Percentiles rank a stretch among this genome's conserved stretches.
These are phyloP conservation scores for Nigrospora oryzae DNA, from an alignment of 2,329 filamentous ascomycete species.

Conservation along the genomic window DNA sequence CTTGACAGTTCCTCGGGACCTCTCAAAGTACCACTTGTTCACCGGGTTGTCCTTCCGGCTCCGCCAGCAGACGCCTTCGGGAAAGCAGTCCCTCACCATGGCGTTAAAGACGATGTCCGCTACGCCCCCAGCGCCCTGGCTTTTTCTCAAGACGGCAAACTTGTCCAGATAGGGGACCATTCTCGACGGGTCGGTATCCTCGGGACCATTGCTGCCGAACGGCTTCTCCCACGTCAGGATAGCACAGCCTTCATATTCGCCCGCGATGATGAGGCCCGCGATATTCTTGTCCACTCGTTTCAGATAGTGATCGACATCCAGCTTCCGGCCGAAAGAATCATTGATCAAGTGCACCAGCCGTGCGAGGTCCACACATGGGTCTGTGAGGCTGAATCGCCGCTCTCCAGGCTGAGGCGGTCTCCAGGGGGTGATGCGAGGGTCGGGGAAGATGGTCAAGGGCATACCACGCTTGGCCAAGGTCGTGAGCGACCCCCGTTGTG, in stretches of 20 bases:
- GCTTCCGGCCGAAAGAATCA: constrained; percentile 79
- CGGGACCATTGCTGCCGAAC: constrained; percentile 45
- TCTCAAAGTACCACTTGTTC: constrained; percentile 99
- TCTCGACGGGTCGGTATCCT: constrained; percentile 44
- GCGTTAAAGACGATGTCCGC: constrained; percentile 95
- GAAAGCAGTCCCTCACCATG: constrained; percentile 86
- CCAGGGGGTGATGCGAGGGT: constrained; percentile 61
- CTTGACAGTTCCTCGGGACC: constrained; percentile 76
- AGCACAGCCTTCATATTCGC: constrained; percentile 92
- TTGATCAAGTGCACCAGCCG: constrained; percentile 83
- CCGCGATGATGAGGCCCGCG: constrained; percentile 88
- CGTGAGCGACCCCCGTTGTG: constrained; percentile 38
- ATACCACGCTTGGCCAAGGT: constrained; percentile 90
- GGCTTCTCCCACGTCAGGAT: constrained; percentile 92
- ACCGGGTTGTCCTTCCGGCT: constrained; percentile 87
- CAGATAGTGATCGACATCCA: constrained; percentile 79
- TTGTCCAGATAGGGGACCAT: constrained; percentile 94
- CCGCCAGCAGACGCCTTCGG: constrained; percentile 83
- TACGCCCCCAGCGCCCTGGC: constrained; percentile 84
- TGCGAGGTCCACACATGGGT: constrained; percentile 73
- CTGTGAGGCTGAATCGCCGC: constrained; percentile 61
- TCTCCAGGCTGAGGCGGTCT: constrained; percentile 49
- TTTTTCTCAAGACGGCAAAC: constrained; percentile 83
- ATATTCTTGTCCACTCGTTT: constrained; percentile 70
- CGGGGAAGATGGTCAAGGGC: constrained; percentile 75